Base-by-base conservation (phyloP, 2,329 filamentous ascomycete species). In the Phoma sp. region DNA sequence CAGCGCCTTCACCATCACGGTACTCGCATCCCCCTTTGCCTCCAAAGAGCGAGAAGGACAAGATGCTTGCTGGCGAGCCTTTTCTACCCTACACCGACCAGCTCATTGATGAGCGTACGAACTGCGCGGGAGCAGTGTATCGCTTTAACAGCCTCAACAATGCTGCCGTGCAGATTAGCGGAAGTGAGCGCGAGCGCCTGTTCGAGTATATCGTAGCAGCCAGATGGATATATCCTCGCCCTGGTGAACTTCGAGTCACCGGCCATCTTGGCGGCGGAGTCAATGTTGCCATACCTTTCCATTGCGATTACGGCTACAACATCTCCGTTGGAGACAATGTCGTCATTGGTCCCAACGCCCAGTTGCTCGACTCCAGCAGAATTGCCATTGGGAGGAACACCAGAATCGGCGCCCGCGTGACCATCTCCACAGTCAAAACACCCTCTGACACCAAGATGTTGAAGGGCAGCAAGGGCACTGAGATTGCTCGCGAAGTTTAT, bases 231-330 rank as follows among this genome's bases (percentile, higher is more conserved):
- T 61, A 57, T 30, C 51, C 62, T 70, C 57, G 47, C 46, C 47
- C 45, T 23, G 45, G 33, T 24, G 52, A 59, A 47, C 39, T 46
- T 29, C 48, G 39, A 18, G 47, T 55, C 32, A 53, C 56, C 39
- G 90, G 84, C 53, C 83, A 80, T 24, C 84, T 95, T 4, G 91
- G 91, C 14, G 84, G 87, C 18, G 85, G 88, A 51, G 88, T 90
- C 4, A 81, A 88, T 35, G 89, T 99, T 24, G 91, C 96, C 67
- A 86, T 90, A 2, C 93, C 93, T 0, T 98, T 99, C 73, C 87
- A 83, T 41, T 97, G 93, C 72, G 92, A 97, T 68, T 97, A 97
- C 68, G 95, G 95, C 0, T 98, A 96, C 78, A 98, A 99, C 73
- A 89, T 98, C 65, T 84, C 84, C 42, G 89, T 99, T 62, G 93